Evolutionary conservation across 2,329 filamentous ascomycete species (phyloP).

Genomic region (Huntiella savannae): DNA sequence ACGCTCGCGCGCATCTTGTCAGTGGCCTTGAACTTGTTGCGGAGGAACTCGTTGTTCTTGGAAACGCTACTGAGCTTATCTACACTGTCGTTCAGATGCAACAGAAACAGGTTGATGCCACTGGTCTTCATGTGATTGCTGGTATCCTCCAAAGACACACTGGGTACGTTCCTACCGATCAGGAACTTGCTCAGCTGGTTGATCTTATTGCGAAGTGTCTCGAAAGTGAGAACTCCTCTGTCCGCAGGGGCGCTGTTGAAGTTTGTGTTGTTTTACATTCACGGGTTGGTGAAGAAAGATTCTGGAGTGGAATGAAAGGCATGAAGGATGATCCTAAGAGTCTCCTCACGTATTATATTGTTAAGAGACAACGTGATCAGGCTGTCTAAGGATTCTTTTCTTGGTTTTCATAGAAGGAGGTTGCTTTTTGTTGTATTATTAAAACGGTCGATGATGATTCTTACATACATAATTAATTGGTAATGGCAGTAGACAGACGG

Average conservation of each 20-base stretch:
- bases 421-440: neutral
- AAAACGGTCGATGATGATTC: neutral
- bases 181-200: constrained; percentile 32
- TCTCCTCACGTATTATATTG: constrained; percentile 64
- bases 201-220: constrained; percentile 35
- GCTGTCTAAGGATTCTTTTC: neutral
- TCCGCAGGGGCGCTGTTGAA: constrained; percentile 58
- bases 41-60: constrained; percentile 49
- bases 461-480: neutral
- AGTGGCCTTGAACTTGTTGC: constrained; percentile 55
- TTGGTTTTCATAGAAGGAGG: neutral
- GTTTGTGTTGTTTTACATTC: constrained; percentile 56
- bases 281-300: constrained; percentile 37
- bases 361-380: constrained; percentile 43
- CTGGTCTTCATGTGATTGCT: constrained; percentile 44
- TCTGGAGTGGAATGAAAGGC: constrained; percentile 48
- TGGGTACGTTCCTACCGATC: constrained; percentile 29
- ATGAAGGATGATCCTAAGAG: constrained; percentile 57
- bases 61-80: constrained; percentile 41
- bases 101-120: constrained; percentile 24
- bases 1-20: constrained; percentile 51
- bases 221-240: constrained; percentile 40
- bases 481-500: neutral
- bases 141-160: constrained; percentile 32
- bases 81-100: constrained; percentile 33